Percentiles rank a stretch among this genome's conserved stretches.
Evolutionary conservation across 1,284 basidiomycete species (phyloP).

Genomic region (Rhodotorula mucilaginosa): DNA sequence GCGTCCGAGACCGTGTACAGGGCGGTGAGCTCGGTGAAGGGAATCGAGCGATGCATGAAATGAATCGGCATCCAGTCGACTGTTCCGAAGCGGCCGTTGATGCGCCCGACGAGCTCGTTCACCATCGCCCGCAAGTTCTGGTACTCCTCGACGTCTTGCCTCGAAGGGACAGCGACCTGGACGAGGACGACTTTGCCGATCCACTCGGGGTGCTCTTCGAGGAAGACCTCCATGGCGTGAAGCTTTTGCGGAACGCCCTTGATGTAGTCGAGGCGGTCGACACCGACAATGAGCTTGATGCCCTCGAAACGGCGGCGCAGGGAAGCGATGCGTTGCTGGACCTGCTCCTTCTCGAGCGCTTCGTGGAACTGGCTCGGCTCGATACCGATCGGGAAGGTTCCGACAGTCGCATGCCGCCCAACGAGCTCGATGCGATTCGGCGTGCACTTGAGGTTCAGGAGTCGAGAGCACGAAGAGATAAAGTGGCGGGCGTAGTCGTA

Average conservation of each 20-base stretch:
- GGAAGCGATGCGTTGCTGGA: slow-evolving; percentile 73
- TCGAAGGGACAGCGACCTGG: slow-evolving; percentile 93
- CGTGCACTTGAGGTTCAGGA: slow-evolving; percentile 80
- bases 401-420: slow-evolving; percentile 90
- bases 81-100: slow-evolving; percentile 97
- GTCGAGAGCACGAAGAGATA: slow-evolving; percentile 94
- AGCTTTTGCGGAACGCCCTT: slow-evolving; percentile 99
- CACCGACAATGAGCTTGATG: slow-evolving; percentile 96
- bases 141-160: slow-evolving; percentile 98
- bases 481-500: slow-evolving; percentile 99
- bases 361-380: slow-evolving; percentile 89
- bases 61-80: slow-evolving; percentile 99
- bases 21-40: slow-evolving; percentile 93
- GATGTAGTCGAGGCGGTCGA: slow-evolving; percentile 98
- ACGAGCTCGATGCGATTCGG: slow-evolving; percentile 97
- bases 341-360: slow-evolving; percentile 73
- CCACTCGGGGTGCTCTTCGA: slow-evolving; percentile 97
- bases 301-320: slow-evolving; percentile 88
- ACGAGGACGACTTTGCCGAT: slow-evolving; percentile 97
- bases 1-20: slow-evolving; percentile 95
- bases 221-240: slow-evolving; percentile 92
- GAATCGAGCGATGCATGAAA: slow-evolving; percentile 89
- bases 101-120: slow-evolving; percentile 95
- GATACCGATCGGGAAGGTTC: slow-evolving; percentile 98
- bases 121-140: slow-evolving; percentile 94